Conservation (phyloP, 208 protist species). For the Trypanosomatidae sp. region DNA sequence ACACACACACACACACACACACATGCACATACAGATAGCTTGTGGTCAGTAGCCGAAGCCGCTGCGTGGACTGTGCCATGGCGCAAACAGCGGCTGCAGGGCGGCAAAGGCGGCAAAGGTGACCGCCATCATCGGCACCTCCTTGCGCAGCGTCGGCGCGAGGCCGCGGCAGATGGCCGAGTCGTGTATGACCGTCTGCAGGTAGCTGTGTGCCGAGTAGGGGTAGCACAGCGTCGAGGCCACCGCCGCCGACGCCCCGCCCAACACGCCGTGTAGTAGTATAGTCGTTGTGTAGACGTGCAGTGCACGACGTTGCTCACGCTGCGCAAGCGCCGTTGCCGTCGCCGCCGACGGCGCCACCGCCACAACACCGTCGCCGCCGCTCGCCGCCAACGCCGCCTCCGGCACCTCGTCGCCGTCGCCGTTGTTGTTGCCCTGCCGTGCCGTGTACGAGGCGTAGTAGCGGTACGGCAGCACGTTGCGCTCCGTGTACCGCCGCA, state of each 20-base stretch:
- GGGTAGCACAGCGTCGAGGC: constrained; percentile 83
- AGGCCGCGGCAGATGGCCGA: constrained; percentile 80
- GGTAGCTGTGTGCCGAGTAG: constrained; percentile 70
- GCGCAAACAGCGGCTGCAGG: constrained; percentile 60
- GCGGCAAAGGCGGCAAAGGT: constrained; percentile 68
- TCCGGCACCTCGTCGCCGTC: no score
- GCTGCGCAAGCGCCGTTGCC: no score
- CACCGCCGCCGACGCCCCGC: constrained; percentile 61
- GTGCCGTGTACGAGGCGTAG: no score
- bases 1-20: no score
- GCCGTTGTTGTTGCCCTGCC: no score
- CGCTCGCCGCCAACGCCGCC: neutral
- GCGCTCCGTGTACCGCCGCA: constrained; percentile 77
- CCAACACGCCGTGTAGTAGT: no score
- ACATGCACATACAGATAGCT: no score
- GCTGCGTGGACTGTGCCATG: constrained; percentile 63
- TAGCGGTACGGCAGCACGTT: constrained; percentile 42
- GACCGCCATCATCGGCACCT: constrained; percentile 84
- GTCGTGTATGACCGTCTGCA: constrained; percentile 87
- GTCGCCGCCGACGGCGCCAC: no score
- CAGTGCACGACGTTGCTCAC: no score
- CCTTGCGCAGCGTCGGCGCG: constrained; percentile 56
- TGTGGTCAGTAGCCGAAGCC: constrained; percentile 72
- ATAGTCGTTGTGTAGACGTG: no score
- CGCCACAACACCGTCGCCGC: constrained; percentile 2